Evolutionary conservation across 2,329 filamentous ascomycete genomes (phyloP), one percentile per base, ranked within the genome.

Genomic region (Hymenoscyphus linearis): DNA sequence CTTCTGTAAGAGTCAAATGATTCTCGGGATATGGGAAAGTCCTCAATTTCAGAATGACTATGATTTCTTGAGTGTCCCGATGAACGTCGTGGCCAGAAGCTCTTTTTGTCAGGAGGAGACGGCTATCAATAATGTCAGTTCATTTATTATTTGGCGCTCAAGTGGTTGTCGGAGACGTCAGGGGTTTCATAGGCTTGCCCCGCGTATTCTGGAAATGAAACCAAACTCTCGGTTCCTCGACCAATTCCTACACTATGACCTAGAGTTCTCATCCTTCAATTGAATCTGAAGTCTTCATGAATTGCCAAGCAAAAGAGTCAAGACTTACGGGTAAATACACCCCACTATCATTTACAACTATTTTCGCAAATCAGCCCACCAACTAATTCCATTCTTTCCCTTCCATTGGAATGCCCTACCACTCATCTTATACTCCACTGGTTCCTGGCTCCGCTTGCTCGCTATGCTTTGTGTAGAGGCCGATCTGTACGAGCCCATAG

Each of bases 1-100:
- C 95, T 86, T 65, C 95, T 84, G 77, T 98, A 98, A 2, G 93
- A 96, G 74, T 98, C 95, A 72, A 98, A 98, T 1, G 93, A 97
- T 77, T 98, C 95, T 70, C 93, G 85, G 40, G 93, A 96, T 74
- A 98, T 98, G 65, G 89, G 91, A 74, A 98, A 98, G 14, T 89
- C 92, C 73, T 98, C 93, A 69, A 92, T 93, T 64, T 96, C 91
- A 69, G 87, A 86, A 62, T 90, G 79, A 68, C 88, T 84, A 35
- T 35, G 27, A 72, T 82, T 85, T 59, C 78, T 80, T 4, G 84
- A 86, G 52, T 77, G 78, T 60, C 82, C 78, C 10, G 82, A 80
- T 13, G 70, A 68, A 35, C 68, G 66, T 67, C 80, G 79, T 27
- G 81, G 81, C 92, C 92, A 97, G 69, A 91, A 88, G 64, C 83